A percentile compares a stretch with the other conserved stretches of the same genome.
These are phyloP conservation scores for Corrigiola litoralis DNA, from an alignment of 179 eudicot species.

Conservation along the genomic window DNA sequence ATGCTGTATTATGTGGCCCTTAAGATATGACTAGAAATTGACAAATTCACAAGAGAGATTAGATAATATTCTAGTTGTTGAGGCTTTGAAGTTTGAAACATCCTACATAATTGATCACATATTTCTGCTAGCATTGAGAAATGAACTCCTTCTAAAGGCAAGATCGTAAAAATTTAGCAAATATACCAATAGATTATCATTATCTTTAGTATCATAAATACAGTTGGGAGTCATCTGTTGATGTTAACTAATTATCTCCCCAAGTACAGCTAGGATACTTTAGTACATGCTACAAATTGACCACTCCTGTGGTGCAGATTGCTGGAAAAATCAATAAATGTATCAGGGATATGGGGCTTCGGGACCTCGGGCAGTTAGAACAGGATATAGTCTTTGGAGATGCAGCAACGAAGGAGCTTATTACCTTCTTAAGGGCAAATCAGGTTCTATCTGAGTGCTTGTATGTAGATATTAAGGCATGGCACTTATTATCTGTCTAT, in stretches of 20 bases:
- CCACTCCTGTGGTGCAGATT: slow-evolving; percentile 44
- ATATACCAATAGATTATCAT: not conserved
- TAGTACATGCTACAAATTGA: not conserved
- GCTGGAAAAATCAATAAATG: slow-evolving; percentile 79
- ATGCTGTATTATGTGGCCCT: not conserved
- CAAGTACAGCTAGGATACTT: no score
- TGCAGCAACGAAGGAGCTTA: slow-evolving; percentile 88
- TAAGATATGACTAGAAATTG: not conserved
- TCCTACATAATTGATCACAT: not conserved
- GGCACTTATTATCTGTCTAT: not conserved
- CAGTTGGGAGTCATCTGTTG: not conserved
- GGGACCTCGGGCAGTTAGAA: slow-evolving; percentile 94
- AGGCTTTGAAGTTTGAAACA: not conserved
- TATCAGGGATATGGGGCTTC: slow-evolving; percentile 65
- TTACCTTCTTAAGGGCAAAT: slow-evolving; percentile 58
- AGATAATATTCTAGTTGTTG: not conserved
- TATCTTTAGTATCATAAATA: not conserved
- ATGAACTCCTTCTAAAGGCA: not conserved
- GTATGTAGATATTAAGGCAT: not conserved
- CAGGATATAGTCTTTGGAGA: slow-evolving; percentile 98
- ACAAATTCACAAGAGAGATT: not conserved
- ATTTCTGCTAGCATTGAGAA: not conserved
- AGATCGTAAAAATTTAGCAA: no score
- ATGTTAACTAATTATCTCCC: not conserved
- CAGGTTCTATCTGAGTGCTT: slow-evolving; percentile 40